Base-by-base conservation (phyloP, 1,284 basidiomycete genomes). In the Cryptococcus floricola region DNA sequence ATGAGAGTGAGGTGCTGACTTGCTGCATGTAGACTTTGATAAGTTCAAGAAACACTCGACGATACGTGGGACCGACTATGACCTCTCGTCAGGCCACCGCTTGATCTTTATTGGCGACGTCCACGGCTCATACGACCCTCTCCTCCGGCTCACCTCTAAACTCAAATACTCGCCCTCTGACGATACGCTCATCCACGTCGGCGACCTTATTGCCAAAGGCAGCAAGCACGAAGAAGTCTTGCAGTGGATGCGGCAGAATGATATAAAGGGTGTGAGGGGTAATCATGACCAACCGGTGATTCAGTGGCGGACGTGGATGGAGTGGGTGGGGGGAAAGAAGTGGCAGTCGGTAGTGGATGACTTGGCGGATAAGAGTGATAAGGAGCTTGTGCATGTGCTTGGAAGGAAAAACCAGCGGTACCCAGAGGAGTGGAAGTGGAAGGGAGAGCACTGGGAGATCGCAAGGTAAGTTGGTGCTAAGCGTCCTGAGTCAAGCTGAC, bases 291-390 rank as follows among this genome's bases (percentile, higher is more conserved):
- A 95, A 56, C 67, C 71, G 3, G 66, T 68, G 48, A 81, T 94
- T 41, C 87, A 91, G 74, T 94, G 91, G 91, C 81, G 85, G 39
- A 79, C 81, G 2, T 96, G 91, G 90, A 82, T 89, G 56, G 81
- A 80, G 39, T 74, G 74, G 70, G 76, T 75, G 1, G 68, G 72
- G 23, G 67, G 71, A 16, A 47, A 54, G 34, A 61, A 63, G 27
- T 73, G 68, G 68, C 53, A 67, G 46, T 50, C 52, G 5, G 58
- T 57, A 23, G 47, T 70, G n/a, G 67, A 70, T 51, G 47, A 48
- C 12, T 18, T 70, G 23, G 48, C 48, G 9, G 50, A 39, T 0
- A 62, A 54, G 9, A 57, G 53, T 5, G 61, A 63, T n/a, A 48
- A 61, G 7, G 61, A 52, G 6, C 60, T 55, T 0, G 28, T 61